These are phyloP conservation scores for Sclerotinia borealis DNA, from an alignment of 2,329 filamentous ascomycete genomes.

Conservation along the genomic window DNA sequence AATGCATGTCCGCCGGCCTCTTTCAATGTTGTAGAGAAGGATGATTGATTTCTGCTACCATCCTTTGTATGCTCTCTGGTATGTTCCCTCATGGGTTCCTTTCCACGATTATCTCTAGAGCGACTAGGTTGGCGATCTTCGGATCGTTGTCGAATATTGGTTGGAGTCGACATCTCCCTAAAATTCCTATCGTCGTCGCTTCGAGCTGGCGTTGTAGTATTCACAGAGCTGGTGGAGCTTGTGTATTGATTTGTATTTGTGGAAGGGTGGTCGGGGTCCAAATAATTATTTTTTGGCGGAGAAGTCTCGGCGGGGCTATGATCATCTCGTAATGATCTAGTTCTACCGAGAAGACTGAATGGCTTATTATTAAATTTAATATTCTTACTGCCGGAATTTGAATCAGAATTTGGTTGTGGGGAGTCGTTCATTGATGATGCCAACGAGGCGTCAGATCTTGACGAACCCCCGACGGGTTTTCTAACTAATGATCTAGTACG, in stretches of 20 bases:
- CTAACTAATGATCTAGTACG: conserved; percentile 25
- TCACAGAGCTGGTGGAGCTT: conserved; percentile 40
- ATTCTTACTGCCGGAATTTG: conserved; percentile 20
- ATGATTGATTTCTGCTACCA: conserved; percentile 31
- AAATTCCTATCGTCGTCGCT: conserved; percentile 54
- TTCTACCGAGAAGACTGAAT: conserved; percentile 35
- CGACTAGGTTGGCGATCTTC: conserved; percentile 54
- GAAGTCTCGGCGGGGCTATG: conserved; percentile 18
- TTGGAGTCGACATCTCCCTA: conserved; percentile 58
- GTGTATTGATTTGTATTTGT: conserved; percentile 37
- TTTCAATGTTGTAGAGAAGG: conserved; percentile 44
- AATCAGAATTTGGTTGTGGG: conserved; percentile 15
- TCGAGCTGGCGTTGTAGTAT: conserved; percentile 52
- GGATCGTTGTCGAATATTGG: conserved; percentile 60
- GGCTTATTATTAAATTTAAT: too few species aligned
- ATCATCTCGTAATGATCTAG: conserved; percentile 40
- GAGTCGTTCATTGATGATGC: conserved; percentile 17
- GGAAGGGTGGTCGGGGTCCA: conserved; percentile 17
- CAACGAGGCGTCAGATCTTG: conserved; percentile 27
- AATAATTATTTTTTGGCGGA: conserved; percentile 12
- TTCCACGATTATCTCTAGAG: conserved; percentile 38
- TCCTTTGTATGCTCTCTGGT: conserved; percentile 28
- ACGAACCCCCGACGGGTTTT: conserved; percentile 27
- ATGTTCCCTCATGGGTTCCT: conserved; percentile 8
- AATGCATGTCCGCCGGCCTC: conserved; percentile 58